Evolutionary conservation across 1,284 basidiomycete genomes (phyloP), one percentile per base, ranked within the genome.

Genomic region (Termitomyces sp.): DNA sequence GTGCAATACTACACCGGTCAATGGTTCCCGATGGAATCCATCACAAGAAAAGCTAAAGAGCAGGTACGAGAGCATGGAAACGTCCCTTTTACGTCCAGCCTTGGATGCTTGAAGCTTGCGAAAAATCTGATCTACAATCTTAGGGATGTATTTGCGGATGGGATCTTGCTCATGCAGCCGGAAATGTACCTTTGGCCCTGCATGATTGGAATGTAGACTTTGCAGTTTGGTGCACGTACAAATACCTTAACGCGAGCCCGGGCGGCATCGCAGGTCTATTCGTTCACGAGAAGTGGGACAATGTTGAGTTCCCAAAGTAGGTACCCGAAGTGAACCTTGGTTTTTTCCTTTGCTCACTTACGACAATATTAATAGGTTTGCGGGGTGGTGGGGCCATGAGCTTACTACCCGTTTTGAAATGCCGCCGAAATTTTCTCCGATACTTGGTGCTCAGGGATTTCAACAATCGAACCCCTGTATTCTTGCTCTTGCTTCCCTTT

Each of bases 1-100:
- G 83, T 97, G 10, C 96, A 99, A 71, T 99, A 95, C 76, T 98
- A 98, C 73, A 96, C 94, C 10, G 97, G 95, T n/a, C 95, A 99
- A 72, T 83, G 80, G 69, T 98, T 99, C 72, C 88, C 93, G 54
- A 92, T 98, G 74, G 66, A 88, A 65, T 72, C 74, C 24, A 89
- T 99, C 65, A 93, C 94, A 13, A 79, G 78, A 57, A 92, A 89
- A 57, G 88, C 92, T n/a, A 86, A 92, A 68, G 82, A 81, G 58
- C 79, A 90, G 79, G 91, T 90, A 59, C 42, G 64, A 50, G 52
- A 50, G 34, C 26, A 31, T 45, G 45, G 52, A 39, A 54, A 44
- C 40, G 3, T 36, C 43, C 31, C 40, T 38, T 58, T 58, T 58
- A 59, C 61, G 57, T 56, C 28, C 26, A 33, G 33, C 30, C 30